Evolutionary conservation across 2,329 filamentous ascomycete genomes (phyloP), one percentile per base, ranked within the genome.

Genomic region (Colletotrichum agaves): DNA sequence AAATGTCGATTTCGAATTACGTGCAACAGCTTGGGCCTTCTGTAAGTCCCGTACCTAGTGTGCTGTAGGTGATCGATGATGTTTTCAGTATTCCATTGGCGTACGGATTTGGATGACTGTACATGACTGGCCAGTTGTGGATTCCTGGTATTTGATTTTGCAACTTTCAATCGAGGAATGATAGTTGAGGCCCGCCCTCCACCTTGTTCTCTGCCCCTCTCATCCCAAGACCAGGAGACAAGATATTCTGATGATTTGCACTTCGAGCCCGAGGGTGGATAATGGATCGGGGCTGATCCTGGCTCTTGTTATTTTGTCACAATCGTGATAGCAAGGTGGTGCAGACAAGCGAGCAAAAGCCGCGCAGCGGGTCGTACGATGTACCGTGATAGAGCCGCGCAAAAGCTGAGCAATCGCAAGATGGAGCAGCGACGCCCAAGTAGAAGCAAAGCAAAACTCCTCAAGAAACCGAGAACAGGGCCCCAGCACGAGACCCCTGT

Each of bases 141-240:
- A 44, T 57, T 46, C n/a, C 44, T 61, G 56, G 37, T 55, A 44
- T 60, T 68, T 59, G 47, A 11, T 23, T 55, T 68, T 44, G 33
- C 55, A 37, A 56, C 53, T 46, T 21, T 53, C 61, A 21, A 53
- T 55, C 37, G 55, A 63, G 35, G 58, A 68, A 65, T 58, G 52
- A 43, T 64, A 33, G 19, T 55, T 65, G 55, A 65, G 61, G 59
- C 46, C 55, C 37, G 61, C 53, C 65, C 31, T 68, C 55, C 33
- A 33, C 56, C 49, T 50, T 19, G 27, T 35, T 57, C 17, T 59
- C 41, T 46, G 44, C 46, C 59, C 52, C 41, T 43, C 63, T 49
- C 41, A 21, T 37, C 21, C 13, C 39, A 39, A 33, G 49, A 19
- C 12, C 13, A 37, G 13, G n/a, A 13, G 39, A 49, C 13, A 19